Conservation (phyloP, 495 filamentous ascomycete species). For the Margaritispora aquatica region DNA sequence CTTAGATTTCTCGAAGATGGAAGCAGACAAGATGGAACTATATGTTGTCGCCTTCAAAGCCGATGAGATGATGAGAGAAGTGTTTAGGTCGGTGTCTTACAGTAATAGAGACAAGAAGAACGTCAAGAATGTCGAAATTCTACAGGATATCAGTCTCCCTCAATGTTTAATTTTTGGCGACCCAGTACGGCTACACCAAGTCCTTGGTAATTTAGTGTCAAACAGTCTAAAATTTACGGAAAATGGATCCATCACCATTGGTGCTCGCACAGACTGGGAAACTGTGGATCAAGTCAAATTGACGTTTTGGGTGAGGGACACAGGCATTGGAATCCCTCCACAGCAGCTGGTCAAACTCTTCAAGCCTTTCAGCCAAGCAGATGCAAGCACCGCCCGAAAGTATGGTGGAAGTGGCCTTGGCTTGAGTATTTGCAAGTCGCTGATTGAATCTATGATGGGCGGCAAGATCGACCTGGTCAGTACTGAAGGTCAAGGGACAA, state of each 20-base stretch:
- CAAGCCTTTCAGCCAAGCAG: conserved; percentile 85
- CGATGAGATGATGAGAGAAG: conserved; percentile 79
- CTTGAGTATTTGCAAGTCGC: conserved; percentile 88
- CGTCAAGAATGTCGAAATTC: conserved; percentile 48
- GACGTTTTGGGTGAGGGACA: conserved; percentile 83
- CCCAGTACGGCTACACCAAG: conserved; percentile 84
- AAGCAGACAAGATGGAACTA: conserved; percentile 93
- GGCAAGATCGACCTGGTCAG: conserved; percentile 81
- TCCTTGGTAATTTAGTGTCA: conserved; percentile 86
- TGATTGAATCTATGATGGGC: conserved; percentile 86
- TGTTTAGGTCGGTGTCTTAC: conserved; percentile 78
- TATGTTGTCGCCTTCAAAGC: conserved; percentile 81
- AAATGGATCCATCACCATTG: conserved; percentile 75
- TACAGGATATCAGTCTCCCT: conserved; percentile 71
- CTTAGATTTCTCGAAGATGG: conserved; percentile 87
- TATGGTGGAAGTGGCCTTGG: conserved; percentile 90
- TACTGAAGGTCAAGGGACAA: conserved; percentile 68
- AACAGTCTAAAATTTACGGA: conserved; percentile 95
- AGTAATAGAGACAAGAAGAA: conserved; percentile 71
- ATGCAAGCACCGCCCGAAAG: conserved; percentile 77
- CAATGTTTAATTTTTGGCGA: conserved; percentile 82
- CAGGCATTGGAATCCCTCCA: conserved; percentile 80
- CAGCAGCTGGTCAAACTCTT: conserved; percentile 80
- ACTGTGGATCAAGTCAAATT: conserved; percentile 61
- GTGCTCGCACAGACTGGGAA: conserved; percentile 63